Evolutionary conservation across 179 eudicot species (phyloP).

Genomic region (Amaranthus tricolor): DNA sequence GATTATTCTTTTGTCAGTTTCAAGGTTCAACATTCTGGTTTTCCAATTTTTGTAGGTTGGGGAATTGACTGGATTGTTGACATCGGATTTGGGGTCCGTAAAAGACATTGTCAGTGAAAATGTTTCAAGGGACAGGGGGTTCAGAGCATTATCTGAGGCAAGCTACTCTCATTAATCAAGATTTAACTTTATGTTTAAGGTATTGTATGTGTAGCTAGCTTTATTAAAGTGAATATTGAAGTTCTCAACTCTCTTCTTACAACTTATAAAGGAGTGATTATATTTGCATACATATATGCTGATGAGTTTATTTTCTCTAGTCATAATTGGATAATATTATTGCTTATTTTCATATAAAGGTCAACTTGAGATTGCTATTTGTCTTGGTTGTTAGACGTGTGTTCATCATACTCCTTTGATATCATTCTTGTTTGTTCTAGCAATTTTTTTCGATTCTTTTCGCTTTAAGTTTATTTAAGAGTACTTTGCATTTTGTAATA

Average conservation of each 20-base stretch:
- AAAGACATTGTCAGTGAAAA: conserved; percentile 83
- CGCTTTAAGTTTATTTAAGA: conserved; percentile 7
- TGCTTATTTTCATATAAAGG: neutral
- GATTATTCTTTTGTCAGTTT: neutral
- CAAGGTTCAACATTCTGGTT: conserved; percentile 8
- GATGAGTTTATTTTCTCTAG: neutral
- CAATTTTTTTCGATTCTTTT: neutral
- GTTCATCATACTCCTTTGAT: neutral
- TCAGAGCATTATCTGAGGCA: conserved; percentile 99
- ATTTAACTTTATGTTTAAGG: conserved; percentile 51
- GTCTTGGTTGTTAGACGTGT: neutral
- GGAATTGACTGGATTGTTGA: conserved; percentile 85
- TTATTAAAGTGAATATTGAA: conserved; percentile 17
- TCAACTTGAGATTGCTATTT: conserved; percentile 3
- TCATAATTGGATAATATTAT: conserved; percentile 1
- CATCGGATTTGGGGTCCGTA: conserved; percentile 93
- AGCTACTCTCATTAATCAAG: conserved; percentile 68
- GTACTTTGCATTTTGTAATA: conserved; percentile 15
- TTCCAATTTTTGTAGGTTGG: conserved; percentile 60
- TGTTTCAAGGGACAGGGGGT: conserved; percentile 93
- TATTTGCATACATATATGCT: neutral
- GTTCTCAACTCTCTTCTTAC: neutral
- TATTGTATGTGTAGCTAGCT: conserved; percentile 23
- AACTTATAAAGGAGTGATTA: neutral
- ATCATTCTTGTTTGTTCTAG: neutral